Conservation (phyloP, 2,329 filamentous ascomycete species). For the Ascocoryne sarcoides region DNA sequence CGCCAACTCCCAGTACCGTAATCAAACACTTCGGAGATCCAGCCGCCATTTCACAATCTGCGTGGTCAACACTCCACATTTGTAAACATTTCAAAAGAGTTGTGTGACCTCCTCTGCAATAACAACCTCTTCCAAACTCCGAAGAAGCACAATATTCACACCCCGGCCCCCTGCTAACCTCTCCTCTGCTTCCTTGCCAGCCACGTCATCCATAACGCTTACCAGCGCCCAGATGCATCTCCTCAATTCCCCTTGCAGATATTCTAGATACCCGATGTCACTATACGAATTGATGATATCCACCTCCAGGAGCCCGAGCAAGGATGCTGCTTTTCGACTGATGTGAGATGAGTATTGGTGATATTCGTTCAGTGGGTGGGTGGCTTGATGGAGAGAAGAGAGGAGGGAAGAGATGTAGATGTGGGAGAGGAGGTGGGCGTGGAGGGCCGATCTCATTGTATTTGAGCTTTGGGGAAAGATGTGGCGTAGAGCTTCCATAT, state of each 20-base stretch:
- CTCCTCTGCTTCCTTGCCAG: too few species aligned
- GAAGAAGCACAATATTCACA: too few species aligned
- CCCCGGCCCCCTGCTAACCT: too few species aligned
- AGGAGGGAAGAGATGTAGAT: slow-evolving; percentile 14
- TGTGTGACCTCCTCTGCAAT: too few species aligned
- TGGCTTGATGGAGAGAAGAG: not conserved
- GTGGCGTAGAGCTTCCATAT: slow-evolving; percentile 15
- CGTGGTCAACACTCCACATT: too few species aligned
- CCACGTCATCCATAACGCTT: slow-evolving; percentile 2
- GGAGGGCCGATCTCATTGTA: slow-evolving; percentile 18
- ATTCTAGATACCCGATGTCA: not conserved
- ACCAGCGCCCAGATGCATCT: not conserved
- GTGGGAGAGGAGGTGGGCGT: slow-evolving; percentile 23
- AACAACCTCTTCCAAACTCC: slow-evolving; percentile 2
- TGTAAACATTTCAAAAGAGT: too few species aligned
- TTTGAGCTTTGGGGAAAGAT: slow-evolving; percentile 21
- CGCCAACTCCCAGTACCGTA: too few species aligned
- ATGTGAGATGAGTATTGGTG: too few species aligned
- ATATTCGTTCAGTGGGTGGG: too few species aligned
- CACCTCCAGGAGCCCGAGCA: not conserved
- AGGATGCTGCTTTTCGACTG: not conserved
- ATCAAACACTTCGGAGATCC: too few species aligned
- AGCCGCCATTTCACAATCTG: too few species aligned
- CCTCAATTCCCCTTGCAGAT: not conserved
- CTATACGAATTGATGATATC: not conserved